Evolutionary conservation across 164 flowering plant genomes (phyloP).

Genomic region (Berberis thunbergii): DNA sequence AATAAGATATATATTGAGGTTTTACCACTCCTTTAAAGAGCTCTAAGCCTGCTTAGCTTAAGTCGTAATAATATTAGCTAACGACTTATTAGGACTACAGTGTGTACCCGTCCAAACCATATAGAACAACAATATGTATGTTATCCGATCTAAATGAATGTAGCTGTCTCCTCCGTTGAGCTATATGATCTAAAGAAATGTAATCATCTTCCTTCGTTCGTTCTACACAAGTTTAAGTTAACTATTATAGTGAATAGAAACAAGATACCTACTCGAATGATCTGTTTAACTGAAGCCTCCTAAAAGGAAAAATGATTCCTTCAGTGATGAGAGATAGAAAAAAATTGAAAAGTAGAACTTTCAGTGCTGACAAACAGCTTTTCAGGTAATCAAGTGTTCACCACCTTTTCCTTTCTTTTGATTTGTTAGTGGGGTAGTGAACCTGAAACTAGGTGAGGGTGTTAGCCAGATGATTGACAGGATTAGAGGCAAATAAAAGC

Average conservation of each 20-base stretch:
- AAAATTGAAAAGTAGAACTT: neutral
- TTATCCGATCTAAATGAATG: neutral
- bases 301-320: conserved; percentile 4
- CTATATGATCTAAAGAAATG: neutral
- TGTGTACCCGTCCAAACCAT: too few species aligned
- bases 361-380: too few species aligned
- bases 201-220: neutral
- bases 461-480: conserved; percentile 29
- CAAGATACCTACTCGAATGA: conserved; percentile 8
- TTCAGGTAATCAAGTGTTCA: conserved; percentile 3
- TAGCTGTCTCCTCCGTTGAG: neutral
- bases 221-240: neutral
- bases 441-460: conserved; percentile 27
- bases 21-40: too few species aligned
- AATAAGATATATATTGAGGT: too few species aligned
- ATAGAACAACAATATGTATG: too few species aligned
- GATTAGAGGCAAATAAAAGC: conserved; percentile 18
- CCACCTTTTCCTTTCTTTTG: conserved; percentile 6
- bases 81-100: too few species aligned
- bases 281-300: neutral
- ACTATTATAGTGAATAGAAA: conserved; percentile 5
- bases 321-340: conserved; percentile 13
- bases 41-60: too few species aligned
- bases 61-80: too few species aligned
- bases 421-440: conserved; percentile 24